Evolutionary conservation across 768 basidiomycete species (phyloP).

Genomic region (Harrya chromipes): DNA sequence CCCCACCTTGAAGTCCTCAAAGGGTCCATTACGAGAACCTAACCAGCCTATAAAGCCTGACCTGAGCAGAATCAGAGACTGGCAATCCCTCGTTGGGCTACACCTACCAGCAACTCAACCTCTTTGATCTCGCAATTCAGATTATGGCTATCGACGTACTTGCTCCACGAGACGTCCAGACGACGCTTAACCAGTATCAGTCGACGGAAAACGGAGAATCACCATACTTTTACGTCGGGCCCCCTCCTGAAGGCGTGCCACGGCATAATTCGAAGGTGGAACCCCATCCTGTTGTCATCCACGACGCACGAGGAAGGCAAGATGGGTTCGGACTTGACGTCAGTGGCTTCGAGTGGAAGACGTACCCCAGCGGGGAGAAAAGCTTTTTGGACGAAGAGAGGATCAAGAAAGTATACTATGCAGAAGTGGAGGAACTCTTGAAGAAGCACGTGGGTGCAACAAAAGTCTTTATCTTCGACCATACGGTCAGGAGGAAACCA

Average conservation of each 20-base stretch:
- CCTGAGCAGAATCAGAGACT: no score
- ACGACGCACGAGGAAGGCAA: slow-evolving; percentile 30
- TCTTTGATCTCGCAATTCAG: not conserved
- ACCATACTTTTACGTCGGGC: slow-evolving; percentile 32
- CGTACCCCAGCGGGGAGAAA: slow-evolving; percentile 32
- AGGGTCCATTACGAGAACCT: no score
- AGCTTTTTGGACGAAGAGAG: slow-evolving; percentile 35
- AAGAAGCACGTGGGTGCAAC: slow-evolving; percentile 36
- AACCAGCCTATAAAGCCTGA: not conserved
- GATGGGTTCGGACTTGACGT: slow-evolving; percentile 28
- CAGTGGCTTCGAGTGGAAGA: slow-evolving; percentile 39
- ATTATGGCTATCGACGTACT: slow-evolving; percentile 23
- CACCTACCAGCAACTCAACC: not conserved
- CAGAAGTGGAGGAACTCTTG: slow-evolving; percentile 37
- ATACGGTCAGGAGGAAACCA: slow-evolving; percentile 33
- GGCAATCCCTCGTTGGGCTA: not conserved
- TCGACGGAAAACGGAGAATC: slow-evolving; percentile 20
- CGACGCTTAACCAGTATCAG: slow-evolving; percentile 35
- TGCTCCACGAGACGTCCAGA: slow-evolving; percentile 31
- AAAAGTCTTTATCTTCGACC: slow-evolving; percentile 40
- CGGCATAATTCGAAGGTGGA: slow-evolving; percentile 25
- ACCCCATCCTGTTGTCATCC: slow-evolving; percentile 12
- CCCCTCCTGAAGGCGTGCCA: slow-evolving; percentile 22
- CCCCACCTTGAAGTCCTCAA: no score
- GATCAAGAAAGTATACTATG: slow-evolving; percentile 36